Percentiles rank a stretch among this genome's conserved stretches.
Conservation (phyloP, 2,329 filamentous ascomycete genomes). For the Teratosphaeria viscida region DNA sequence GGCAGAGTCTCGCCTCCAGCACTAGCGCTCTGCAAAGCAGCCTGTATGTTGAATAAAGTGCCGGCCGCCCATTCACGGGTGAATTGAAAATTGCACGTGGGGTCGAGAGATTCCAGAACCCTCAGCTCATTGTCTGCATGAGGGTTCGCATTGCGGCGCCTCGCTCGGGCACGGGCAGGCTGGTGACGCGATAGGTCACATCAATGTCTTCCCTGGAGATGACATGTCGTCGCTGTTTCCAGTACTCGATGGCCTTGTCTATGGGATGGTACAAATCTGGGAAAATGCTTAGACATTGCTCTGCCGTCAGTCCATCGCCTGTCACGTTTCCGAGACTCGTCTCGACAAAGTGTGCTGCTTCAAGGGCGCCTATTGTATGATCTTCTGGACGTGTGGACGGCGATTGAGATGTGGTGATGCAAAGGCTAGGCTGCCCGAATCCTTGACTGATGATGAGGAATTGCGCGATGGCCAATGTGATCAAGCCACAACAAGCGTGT, state of each 20-base stretch:
- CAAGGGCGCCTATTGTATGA: background rate
- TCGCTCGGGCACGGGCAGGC: background rate
- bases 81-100: conserved; percentile 15
- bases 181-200: background rate
- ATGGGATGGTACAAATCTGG: background rate
- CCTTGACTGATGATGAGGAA: background rate
- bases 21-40: conserved; percentile 32
- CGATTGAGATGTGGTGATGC: background rate
- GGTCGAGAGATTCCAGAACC: conserved; percentile 14
- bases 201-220: background rate
- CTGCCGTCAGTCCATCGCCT: background rate
- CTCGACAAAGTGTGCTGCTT: background rate
- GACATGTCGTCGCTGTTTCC: background rate
- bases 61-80: conserved; percentile 18
- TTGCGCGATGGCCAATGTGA: background rate
- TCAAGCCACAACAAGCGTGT: background rate
- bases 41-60: conserved; percentile 36
- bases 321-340: background rate
- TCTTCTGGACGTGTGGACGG: background rate
- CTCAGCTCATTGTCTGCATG: conserved; percentile 23
- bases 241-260: background rate
- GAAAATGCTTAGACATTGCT: background rate
- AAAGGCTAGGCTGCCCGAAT: background rate
- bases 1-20: conserved; percentile 30
- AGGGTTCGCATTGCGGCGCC: conserved; percentile 16